Percentiles rank a stretch among this genome's conserved stretches.
phyloP scores from a whole-genome alignment of 257 asterid species.

The Forsythia viridissima region DNA sequence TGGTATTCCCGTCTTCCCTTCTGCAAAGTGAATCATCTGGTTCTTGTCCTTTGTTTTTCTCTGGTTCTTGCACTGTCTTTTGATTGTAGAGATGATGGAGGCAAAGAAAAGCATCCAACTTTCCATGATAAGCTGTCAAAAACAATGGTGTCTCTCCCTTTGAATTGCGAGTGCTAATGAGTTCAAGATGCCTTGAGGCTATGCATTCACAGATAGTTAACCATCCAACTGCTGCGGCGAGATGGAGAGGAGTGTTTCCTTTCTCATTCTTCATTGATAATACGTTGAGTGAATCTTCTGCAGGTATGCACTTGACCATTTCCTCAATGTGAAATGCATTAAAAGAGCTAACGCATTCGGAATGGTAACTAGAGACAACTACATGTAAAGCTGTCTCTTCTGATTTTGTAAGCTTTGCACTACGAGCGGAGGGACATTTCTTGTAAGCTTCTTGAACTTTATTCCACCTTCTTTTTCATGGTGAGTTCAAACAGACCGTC shows the following conservation, averaged over 20 bases:
- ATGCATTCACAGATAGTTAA: constrained; percentile 18
- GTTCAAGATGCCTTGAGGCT: not conserved
- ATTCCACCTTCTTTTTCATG: not conserved
- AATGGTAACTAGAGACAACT: constrained; percentile 32
- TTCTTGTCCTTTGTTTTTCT: not conserved
- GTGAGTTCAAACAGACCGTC: not conserved
- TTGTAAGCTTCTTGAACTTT: not conserved
- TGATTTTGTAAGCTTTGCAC: constrained; percentile 33
- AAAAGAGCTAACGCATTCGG: not conserved
- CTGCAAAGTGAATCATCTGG: constrained; percentile 34
- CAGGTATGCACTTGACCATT: not conserved
- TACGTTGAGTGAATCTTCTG: not conserved
- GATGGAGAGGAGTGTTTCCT: constrained; percentile 54
- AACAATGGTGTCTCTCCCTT: constrained; percentile 52
- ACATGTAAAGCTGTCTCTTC: constrained; percentile 46
- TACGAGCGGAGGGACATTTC: not conserved
- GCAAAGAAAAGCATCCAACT: not conserved
- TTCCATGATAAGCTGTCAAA: constrained; percentile 42
- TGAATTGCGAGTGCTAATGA: constrained; percentile 30
- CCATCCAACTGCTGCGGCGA: constrained; percentile 53
- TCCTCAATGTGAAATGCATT: not conserved
- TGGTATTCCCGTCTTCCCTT: constrained; percentile 34
- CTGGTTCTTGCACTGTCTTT: too few relatives aligned
- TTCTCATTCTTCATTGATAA: constrained; percentile 20
- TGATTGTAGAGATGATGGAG: constrained; percentile 16